phyloP scores from a whole-genome alignment of 2,329 filamentous ascomycete species.

The Sporothrix globosa region DNA sequence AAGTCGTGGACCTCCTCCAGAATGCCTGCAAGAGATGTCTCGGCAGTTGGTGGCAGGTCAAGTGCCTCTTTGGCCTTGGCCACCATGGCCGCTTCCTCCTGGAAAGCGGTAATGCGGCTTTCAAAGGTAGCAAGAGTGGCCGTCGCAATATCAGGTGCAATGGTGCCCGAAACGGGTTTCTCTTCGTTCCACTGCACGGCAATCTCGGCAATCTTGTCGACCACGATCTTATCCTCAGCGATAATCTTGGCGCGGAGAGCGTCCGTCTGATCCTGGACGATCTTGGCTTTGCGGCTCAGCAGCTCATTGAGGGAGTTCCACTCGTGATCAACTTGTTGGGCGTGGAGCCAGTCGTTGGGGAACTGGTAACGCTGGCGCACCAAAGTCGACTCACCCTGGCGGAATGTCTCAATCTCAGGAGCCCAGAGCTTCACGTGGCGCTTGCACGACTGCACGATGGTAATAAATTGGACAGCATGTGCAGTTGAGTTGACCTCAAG shows the following conservation, averaged over 20 bases:
- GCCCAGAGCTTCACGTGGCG: conserved; percentile 92
- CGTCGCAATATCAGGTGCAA: conserved; percentile 86
- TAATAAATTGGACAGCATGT: conserved; percentile 97
- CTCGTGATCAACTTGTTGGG: conserved; percentile 94
- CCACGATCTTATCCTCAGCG: conserved; percentile 89
- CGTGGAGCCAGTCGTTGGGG: conserved; percentile 88
- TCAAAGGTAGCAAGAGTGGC: conserved; percentile 82
- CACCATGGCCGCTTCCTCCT: conserved; percentile 89
- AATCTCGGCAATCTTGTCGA: conserved; percentile 83
- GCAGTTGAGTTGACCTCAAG: conserved; percentile 94
- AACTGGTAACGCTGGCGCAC: conserved; percentile 92
- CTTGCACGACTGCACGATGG: conserved; percentile 94
- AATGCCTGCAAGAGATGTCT: conserved; percentile 80
- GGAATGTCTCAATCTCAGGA: conserved; percentile 93
- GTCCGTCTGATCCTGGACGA: conserved; percentile 95
- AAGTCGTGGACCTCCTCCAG: conserved; percentile 98
- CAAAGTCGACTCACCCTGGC: conserved; percentile 91
- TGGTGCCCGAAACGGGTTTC: conserved; percentile 93
- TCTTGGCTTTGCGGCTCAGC: conserved; percentile 86
- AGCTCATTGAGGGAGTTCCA: conserved; percentile 95
- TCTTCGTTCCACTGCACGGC: conserved; percentile 90
- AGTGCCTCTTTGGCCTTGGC: conserved; percentile 96
- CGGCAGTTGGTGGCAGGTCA: conserved; percentile 77
- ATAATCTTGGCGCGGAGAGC: conserved; percentile 91
- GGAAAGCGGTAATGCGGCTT: conserved; percentile 77